Base-by-base conservation (phyloP, 495 filamentous ascomycete species). In the Talaromyces ruber region DNA sequence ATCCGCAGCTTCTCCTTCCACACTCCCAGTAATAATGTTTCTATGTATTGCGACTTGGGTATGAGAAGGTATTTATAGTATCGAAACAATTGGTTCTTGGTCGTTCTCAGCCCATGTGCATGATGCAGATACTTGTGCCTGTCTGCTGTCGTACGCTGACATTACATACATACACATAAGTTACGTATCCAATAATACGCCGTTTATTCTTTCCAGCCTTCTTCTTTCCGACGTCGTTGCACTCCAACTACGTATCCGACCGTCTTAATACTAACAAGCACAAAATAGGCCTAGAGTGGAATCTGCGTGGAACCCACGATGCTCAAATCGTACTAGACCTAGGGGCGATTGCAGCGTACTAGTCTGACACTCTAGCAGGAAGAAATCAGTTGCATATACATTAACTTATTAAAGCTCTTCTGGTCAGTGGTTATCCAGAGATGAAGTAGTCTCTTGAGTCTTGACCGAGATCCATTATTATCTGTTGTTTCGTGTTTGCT, bases 391-490 rank as follows among this genome's bases (percentile, higher is more conserved):
- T 45, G 18, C 43, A 18, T 47, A 47, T 47, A n/a, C n/a, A 21
- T 18, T 21, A 9, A 21, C 39, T 18, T n/a, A 5, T 43, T n/a
- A 43, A n/a, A n/a, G n/a, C n/a, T n/a, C 39, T 47, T 18, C 21
- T 47, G 34, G 12, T 22, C 21, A 47, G 43, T 9, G n/a, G n/a
- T n/a, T n/a, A n/a, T n/a, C n/a, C n/a, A n/a, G n/a, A n/a, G n/a
- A n/a, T n/a, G n/a, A n/a, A n/a, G n/a, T n/a, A n/a, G n/a, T n/a
- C n/a, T n/a, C n/a, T n/a, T n/a, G n/a, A n/a, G n/a, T n/a, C 43
- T 61, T 24, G 56, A 60, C 59, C 63, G 51, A 54, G 51, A 54
- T 28, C 51, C 51, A 54, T 21, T 21, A 18, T 47, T 21, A 47
- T 18, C 43, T 9, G 18, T 47, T 9, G 43, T 47, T 47, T 18